Conservation (phyloP, 495 filamentous ascomycete genomes). For the Aspergillus olivimuriae region DNA sequence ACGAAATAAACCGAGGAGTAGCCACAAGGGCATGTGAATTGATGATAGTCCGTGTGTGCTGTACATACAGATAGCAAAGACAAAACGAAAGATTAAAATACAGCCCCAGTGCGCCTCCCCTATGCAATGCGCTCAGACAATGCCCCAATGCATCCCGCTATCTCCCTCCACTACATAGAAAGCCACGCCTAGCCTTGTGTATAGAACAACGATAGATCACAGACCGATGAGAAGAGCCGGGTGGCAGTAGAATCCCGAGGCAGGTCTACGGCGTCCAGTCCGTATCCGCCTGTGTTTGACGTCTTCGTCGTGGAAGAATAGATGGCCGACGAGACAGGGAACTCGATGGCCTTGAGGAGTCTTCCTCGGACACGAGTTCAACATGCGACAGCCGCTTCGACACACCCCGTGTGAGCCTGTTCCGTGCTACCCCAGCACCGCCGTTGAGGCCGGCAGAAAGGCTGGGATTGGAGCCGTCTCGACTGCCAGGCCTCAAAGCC, state of each 20-base stretch:
- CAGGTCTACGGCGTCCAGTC: slow-evolving; percentile 27
- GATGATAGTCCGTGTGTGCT: too few species aligned
- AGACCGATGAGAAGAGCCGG: slow-evolving; percentile 7
- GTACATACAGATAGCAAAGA: slow-evolving; percentile 5
- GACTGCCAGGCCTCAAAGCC: slow-evolving; percentile 40
- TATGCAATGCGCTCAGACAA: slow-evolving; percentile 16
- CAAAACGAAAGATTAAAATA: slow-evolving; percentile 1
- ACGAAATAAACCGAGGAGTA: neutral
- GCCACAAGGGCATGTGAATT: too few species aligned
- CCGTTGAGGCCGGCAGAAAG: slow-evolving; percentile 30
- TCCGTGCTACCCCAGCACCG: slow-evolving; percentile 31
- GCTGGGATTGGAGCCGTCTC: slow-evolving; percentile 34
- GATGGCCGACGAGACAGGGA: slow-evolving; percentile 32
- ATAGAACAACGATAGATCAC: slow-evolving; percentile 4
- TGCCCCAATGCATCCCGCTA: neutral
- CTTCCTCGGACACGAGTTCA: slow-evolving; percentile 32
- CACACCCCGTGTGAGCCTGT: slow-evolving; percentile 38
- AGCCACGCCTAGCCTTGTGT: neutral
- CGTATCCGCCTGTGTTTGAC: slow-evolving; percentile 31
- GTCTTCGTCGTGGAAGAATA: slow-evolving; percentile 34
- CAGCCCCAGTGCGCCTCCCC: slow-evolving; percentile 15
- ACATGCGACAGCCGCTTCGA: slow-evolving; percentile 37
- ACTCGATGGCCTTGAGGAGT: slow-evolving; percentile 24
- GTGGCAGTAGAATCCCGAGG: neutral
- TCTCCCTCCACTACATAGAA: neutral